Evolutionary conservation across 2,329 filamentous ascomycete genomes (phyloP).

Genomic region (Colletotrichum incanum): DNA sequence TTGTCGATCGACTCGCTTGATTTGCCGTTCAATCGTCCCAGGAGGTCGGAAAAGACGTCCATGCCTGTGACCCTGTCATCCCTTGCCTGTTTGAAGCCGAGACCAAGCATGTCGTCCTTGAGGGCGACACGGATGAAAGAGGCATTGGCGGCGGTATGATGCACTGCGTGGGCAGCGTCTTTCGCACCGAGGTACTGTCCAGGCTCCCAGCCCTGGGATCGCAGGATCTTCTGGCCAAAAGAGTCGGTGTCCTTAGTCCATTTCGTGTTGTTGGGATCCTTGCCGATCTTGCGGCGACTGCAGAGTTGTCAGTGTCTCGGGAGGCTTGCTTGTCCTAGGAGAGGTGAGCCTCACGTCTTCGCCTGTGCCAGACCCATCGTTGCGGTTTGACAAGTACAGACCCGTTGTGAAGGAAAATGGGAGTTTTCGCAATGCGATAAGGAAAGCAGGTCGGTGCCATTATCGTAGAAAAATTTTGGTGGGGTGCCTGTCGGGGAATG

Average conservation of each 20-base stretch:
- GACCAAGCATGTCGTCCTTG: constrained; percentile 92
- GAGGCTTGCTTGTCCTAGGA: background rate
- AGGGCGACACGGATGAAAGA: constrained; percentile 88
- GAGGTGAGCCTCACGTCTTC: constrained; percentile 28
- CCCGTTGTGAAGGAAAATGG: constrained; percentile 24
- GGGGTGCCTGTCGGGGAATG: constrained; percentile 28
- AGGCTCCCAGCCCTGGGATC: constrained; percentile 90
- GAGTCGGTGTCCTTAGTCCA: constrained; percentile 88
- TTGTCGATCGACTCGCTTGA: constrained; percentile 80
- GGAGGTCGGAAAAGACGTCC: constrained; percentile 86
- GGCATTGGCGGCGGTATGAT: constrained; percentile 85
- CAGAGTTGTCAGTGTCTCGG: constrained; percentile 12
- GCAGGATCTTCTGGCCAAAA: constrained; percentile 92
- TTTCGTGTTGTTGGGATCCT: constrained; percentile 95
- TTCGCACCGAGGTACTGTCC: constrained; percentile 86
- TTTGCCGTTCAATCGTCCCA: constrained; percentile 93
- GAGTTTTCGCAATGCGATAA: constrained; percentile 40
- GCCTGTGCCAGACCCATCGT: constrained; percentile 44
- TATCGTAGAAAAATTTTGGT: constrained; percentile 43
- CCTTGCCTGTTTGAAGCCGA: constrained; percentile 85
- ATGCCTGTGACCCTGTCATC: constrained; percentile 88
- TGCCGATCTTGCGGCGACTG: constrained; percentile 78
- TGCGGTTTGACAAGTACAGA: constrained; percentile 32
- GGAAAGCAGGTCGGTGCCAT: constrained; percentile 21
- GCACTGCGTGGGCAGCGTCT: constrained; percentile 80